Conservation (phyloP, 805 yeast genomes). For the Kuraishia ogatae region DNA sequence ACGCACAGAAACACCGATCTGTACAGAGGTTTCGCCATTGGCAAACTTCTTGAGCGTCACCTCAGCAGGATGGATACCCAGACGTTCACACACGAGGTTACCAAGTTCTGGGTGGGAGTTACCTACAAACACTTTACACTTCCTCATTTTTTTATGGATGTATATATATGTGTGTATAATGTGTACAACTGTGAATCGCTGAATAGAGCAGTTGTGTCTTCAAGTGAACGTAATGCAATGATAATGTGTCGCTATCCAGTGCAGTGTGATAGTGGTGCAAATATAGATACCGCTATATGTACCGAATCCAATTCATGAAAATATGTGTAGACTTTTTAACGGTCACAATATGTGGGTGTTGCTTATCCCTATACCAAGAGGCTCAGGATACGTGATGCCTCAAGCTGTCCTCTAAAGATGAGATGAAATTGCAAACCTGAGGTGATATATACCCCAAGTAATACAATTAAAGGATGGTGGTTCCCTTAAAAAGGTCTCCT, state of each 20-base stretch:
- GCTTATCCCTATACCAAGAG: too few species aligned
- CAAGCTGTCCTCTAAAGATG: too few species aligned
- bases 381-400: too few species aligned
- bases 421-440: neutral
- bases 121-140: conserved; percentile 95
- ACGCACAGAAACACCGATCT: conserved; percentile 88
- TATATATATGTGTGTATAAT: neutral
- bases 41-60: conserved; percentile 87
- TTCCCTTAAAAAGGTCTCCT: neutral
- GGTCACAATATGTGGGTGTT: too few species aligned
- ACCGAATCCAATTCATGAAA: too few species aligned
- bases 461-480: neutral
- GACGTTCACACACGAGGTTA: conserved; percentile 74
- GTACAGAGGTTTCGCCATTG: conserved; percentile 96
- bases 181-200: too few species aligned
- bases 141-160: conserved; percentile 57
- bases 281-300: too few species aligned
- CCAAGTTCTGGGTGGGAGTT: conserved; percentile 96
- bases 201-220: too few species aligned
- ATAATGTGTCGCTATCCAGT: neutral
- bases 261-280: neutral
- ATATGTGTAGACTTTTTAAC: too few species aligned
- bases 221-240: neutral
- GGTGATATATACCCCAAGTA: neutral
- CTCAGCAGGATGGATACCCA: conserved; percentile 92